These are phyloP conservation scores for Starmerella scarabaei DNA, from an alignment of 805 yeast genomes.

Conservation along the genomic window DNA sequence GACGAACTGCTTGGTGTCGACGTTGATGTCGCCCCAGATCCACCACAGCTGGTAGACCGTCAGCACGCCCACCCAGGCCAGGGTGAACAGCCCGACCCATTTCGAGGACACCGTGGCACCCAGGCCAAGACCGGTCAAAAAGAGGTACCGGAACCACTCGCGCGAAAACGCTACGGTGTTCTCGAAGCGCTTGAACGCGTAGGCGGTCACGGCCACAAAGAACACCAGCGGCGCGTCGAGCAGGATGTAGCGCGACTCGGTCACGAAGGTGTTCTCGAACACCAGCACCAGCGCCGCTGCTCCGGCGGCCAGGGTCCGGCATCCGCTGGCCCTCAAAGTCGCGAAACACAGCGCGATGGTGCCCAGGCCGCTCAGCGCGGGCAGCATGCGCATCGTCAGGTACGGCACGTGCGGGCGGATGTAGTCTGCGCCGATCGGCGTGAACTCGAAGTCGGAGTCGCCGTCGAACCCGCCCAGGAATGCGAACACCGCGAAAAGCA, in stretches of 20 bases:
- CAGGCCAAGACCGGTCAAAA: conserved; percentile 36
- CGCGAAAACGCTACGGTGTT: conserved; percentile 33
- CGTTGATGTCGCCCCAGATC: conserved; percentile 51
- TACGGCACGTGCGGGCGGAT: conserved; percentile 34
- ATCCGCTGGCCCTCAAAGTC: conserved; percentile 43
- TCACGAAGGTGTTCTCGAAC: conserved; percentile 53
- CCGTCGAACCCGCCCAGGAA: conserved; percentile 42
- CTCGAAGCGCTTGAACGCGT: conserved; percentile 39
- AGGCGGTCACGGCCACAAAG: conserved; percentile 36
- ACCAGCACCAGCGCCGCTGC: conserved; percentile 40
- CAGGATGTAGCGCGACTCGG: conserved; percentile 45
- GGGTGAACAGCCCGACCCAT: conserved; percentile 57
- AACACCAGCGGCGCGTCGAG: conserved; percentile 35
- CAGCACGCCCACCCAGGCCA: conserved; percentile 47
- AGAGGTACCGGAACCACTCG: conserved; percentile 42
- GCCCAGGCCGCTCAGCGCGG: conserved; percentile 43
- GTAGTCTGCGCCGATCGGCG: conserved; percentile 36
- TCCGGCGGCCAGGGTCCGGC: conserved; percentile 38
- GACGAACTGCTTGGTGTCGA: conserved; percentile 30
- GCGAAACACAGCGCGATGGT: conserved; percentile 42
- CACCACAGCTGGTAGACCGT: conserved; percentile 49
- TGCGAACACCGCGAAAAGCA: conserved; percentile 45
- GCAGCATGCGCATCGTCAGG: conserved; percentile 42
- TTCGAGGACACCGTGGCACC: conserved; percentile 53
- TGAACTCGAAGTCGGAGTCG: conserved; percentile 31